These are phyloP conservation scores for Phlebiopsis gigantea DNA, from an alignment of 768 basidiomycete species.

Conservation along the genomic window DNA sequence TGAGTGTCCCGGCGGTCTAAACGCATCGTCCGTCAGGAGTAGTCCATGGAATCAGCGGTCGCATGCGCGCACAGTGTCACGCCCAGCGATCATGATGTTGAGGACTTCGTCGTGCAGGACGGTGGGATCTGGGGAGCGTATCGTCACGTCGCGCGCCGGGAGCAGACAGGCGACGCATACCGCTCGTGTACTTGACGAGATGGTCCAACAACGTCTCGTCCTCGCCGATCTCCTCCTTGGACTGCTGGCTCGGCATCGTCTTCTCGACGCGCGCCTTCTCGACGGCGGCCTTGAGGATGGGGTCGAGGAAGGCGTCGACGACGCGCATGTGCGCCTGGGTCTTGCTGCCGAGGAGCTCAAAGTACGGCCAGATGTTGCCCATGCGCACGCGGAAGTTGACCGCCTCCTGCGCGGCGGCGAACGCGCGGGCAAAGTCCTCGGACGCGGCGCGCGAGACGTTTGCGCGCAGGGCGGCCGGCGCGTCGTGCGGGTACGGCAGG, in stretches of 20 bases:
- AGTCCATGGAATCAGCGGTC: too few species aligned
- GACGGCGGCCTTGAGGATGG: slow-evolving; percentile 34
- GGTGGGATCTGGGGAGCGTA: slow-evolving; percentile 25
- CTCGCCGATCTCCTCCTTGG: slow-evolving; percentile 17
- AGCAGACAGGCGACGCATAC: slow-evolving; percentile 24
- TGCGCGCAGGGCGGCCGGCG: slow-evolving; percentile 4
- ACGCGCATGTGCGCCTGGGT: slow-evolving; percentile 30
- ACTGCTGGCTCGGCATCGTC: neutral
- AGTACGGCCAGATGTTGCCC: slow-evolving; percentile 36
- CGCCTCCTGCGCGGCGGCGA: slow-evolving; percentile 28
- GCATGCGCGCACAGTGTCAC: slow-evolving; percentile 24
- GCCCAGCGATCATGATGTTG: slow-evolving; percentile 31
- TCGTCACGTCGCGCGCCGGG: too few species aligned
- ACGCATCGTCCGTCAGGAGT: neutral
- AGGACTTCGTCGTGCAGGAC: slow-evolving; percentile 29
- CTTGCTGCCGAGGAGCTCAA: slow-evolving; percentile 31
- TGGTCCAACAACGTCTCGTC: slow-evolving; percentile 38
- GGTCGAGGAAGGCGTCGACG: slow-evolving; percentile 34
- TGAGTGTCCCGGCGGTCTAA: slow-evolving; percentile 29
- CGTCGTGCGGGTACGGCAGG: slow-evolving; percentile 35
- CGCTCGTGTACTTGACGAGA: slow-evolving; percentile 33
- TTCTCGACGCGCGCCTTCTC: slow-evolving; percentile 5
- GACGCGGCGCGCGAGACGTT: neutral
- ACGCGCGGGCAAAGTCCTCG: slow-evolving; percentile 22
- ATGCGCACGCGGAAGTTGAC: slow-evolving; percentile 24